Percentiles rank a stretch among this genome's conserved stretches.
Conservation (phyloP, 192 early-diverging fungal species). For the Borealophlyctis nickersoniae region DNA sequence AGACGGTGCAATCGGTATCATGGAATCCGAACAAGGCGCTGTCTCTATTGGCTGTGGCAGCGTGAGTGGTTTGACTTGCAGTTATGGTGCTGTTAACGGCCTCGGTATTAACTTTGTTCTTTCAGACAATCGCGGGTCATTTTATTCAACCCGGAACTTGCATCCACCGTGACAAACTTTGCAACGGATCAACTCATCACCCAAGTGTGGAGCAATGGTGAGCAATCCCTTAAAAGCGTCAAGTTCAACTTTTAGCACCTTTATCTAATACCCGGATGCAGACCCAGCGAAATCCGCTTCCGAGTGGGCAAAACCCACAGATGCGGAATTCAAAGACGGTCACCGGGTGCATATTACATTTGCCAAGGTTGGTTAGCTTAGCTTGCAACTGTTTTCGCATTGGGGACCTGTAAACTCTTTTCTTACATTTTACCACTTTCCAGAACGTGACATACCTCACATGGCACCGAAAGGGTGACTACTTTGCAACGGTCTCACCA, state of each 20-base stretch:
- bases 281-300: slow-evolving; percentile 5
- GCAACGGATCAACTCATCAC: slow-evolving; percentile 32
- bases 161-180: slow-evolving; percentile 12
- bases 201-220: slow-evolving; percentile 21
- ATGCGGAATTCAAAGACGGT: background rate
- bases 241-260: background rate
- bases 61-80: slow-evolving; percentile 32
- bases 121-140: slow-evolving; percentile 39
- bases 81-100: no score
- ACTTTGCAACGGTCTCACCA: slow-evolving; percentile 82
- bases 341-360: slow-evolving; percentile 5
- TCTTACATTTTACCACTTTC: slow-evolving; percentile 2
- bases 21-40: slow-evolving; percentile 88
- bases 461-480: slow-evolving; percentile 98
- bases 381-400: background rate
- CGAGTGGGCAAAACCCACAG: slow-evolving; percentile 35
- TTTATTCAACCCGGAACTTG: slow-evolving; percentile 32
- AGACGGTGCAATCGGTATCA: slow-evolving; percentile 66
- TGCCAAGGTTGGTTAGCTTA: background rate
- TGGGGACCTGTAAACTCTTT: background rate
- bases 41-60: slow-evolving; percentile 74
- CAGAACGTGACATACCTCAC: slow-evolving; percentile 69
- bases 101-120: slow-evolving; percentile 7
- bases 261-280: no score
- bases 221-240: background rate